Percentiles rank a stretch among this genome's conserved stretches.
Evolutionary conservation across 1,139 yeast species (phyloP).

Genomic region (Saccharomyces hybrid): DNA sequence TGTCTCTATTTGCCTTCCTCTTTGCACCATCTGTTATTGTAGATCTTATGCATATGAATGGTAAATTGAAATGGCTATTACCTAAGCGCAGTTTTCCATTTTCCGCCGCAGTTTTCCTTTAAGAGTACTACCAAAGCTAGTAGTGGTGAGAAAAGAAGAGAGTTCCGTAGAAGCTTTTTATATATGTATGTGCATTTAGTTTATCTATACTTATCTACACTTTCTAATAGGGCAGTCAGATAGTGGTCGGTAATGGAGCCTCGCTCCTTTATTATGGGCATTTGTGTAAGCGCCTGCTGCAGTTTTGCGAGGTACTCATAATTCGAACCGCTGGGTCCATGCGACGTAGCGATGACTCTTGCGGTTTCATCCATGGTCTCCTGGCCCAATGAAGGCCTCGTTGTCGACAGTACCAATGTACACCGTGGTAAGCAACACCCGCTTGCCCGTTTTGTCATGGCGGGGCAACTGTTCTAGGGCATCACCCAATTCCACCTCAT

Average conservation of each 20-base stretch:
- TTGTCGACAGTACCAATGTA: constrained; percentile 81
- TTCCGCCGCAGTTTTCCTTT: not conserved
- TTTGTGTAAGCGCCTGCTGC: not conserved
- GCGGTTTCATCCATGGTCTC: constrained; percentile 58
- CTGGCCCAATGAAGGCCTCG: constrained; percentile 77
- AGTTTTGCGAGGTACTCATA: constrained; percentile 48
- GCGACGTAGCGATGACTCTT: constrained; percentile 42
- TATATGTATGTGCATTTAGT: not conserved
- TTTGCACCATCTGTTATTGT: not conserved
- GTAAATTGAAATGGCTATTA: not conserved
- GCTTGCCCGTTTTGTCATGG: constrained; percentile 35
- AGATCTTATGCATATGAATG: not conserved
- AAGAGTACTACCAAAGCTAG: not conserved
- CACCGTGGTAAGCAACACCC: constrained; percentile 49
- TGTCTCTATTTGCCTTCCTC: constrained; percentile 31
- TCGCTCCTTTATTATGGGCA: not conserved
- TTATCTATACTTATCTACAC: constrained; percentile 17
- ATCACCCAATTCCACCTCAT: constrained; percentile 20
- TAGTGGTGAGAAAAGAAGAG: not conserved
- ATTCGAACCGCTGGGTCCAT: constrained; percentile 81
- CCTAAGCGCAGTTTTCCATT: not conserved
- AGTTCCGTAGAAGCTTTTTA: not conserved
- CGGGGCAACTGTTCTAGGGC: constrained; percentile 28
- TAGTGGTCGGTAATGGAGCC: constrained; percentile 12
- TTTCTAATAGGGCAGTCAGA: constrained; percentile 15